Evolutionary conservation across 1,139 yeast species (phyloP).

Genomic region (Hansenula sp.): DNA sequence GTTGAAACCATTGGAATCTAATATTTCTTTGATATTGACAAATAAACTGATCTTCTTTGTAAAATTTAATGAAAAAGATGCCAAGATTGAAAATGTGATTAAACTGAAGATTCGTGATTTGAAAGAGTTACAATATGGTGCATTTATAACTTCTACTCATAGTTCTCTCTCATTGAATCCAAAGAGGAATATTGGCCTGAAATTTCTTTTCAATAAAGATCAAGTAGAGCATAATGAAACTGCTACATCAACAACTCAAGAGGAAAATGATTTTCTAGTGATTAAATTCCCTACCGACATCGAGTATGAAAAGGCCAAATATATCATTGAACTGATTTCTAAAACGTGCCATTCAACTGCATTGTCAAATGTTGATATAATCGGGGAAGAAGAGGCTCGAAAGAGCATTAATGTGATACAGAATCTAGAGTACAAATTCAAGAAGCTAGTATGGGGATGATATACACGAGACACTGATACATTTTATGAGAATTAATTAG

Average conservation of each 20-base stretch:
- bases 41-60: slow-evolving; percentile 24
- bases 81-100: slow-evolving; percentile 18
- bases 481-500: no score
- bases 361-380: slow-evolving; percentile 26
- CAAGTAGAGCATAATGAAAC: background rate
- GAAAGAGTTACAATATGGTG: slow-evolving; percentile 24
- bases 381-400: slow-evolving; percentile 31
- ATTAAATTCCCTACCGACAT: slow-evolving; percentile 25
- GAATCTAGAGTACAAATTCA: slow-evolving; percentile 29
- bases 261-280: slow-evolving; percentile 12
- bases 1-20: slow-evolving; percentile 13
- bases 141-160: slow-evolving; percentile 24
- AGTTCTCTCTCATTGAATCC: slow-evolving; percentile 25
- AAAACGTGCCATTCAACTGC: slow-evolving; percentile 25
- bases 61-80: slow-evolving; percentile 20
- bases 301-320: slow-evolving; percentile 22
- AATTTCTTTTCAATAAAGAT: slow-evolving; percentile 18
- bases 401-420: slow-evolving; percentile 29
- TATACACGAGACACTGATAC: no score
- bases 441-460: slow-evolving; percentile 32
- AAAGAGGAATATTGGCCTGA: slow-evolving; percentile 29
- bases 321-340: slow-evolving; percentile 25
- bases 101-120: slow-evolving; percentile 18
- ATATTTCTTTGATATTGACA: slow-evolving; percentile 17
- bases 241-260: background rate